Conservation (phyloP, 2,329 filamentous ascomycete genomes). For the Neonectria magnoliae region DNA sequence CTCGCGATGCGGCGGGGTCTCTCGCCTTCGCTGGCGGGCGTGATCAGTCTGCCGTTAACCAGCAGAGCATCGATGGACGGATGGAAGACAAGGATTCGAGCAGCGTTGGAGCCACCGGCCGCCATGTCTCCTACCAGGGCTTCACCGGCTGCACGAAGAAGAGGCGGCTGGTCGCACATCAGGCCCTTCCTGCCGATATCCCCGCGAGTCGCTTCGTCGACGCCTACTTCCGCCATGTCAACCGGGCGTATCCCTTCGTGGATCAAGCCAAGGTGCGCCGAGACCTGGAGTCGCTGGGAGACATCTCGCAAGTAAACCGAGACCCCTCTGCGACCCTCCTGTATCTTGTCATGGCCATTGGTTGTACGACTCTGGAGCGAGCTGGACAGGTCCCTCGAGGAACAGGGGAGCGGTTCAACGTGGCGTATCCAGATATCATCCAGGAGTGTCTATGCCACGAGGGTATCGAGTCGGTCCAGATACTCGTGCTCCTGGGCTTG, state of each 20-base stretch:
- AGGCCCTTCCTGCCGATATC: slow-evolving; percentile 36
- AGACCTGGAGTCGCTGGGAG: slow-evolving; percentile 46
- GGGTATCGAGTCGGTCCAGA: slow-evolving; percentile 51
- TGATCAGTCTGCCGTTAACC: slow-evolving; percentile 21
- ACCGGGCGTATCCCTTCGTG: slow-evolving; percentile 57
- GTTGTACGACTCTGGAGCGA: slow-evolving; percentile 55
- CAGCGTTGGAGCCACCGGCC: slow-evolving; percentile 34
- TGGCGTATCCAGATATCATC: slow-evolving; percentile 53
- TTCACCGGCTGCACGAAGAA: slow-evolving; percentile 33
- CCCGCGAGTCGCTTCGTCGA: slow-evolving; percentile 50
- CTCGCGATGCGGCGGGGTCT: slow-evolving; percentile 14
- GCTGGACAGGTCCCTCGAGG: slow-evolving; percentile 53
- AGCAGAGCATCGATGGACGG: slow-evolving; percentile 25
- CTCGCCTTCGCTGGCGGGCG: slow-evolving; percentile 15
- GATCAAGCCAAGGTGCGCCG: slow-evolving; percentile 49
- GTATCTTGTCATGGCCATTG: slow-evolving; percentile 58
- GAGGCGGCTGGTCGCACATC: slow-evolving; percentile 30
- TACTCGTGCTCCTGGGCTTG: slow-evolving; percentile 53
- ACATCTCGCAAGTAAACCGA: slow-evolving; percentile 41
- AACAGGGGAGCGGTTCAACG: slow-evolving; percentile 46
- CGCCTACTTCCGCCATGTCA: slow-evolving; percentile 58
- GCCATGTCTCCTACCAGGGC: slow-evolving; percentile 35
- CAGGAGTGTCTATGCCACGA: slow-evolving; percentile 51
- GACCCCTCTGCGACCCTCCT: slow-evolving; percentile 47
- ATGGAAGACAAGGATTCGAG: slow-evolving; percentile 34